These are phyloP conservation scores for Suillus luteus DNA, from an alignment of 768 basidiomycete genomes.

Conservation along the genomic window DNA sequence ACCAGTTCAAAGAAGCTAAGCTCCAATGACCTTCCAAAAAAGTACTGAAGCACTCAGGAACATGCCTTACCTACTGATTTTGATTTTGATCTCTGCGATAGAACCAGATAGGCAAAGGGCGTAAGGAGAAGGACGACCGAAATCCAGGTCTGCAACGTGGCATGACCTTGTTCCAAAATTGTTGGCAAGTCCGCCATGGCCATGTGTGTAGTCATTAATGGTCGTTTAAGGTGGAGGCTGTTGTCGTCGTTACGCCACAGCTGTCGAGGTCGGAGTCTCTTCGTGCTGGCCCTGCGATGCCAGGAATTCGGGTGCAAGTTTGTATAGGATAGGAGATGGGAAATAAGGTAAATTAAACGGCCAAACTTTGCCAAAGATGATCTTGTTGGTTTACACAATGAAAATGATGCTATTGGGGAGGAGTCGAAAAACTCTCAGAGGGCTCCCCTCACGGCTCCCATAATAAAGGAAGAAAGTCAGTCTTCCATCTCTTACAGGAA, in stretches of 20 bases:
- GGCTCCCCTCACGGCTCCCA: neutral
- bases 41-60: neutral
- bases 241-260: slow-evolving; percentile 5
- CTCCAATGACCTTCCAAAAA: neutral
- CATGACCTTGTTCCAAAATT: slow-evolving; percentile 11
- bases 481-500: neutral
- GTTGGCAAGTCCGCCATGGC: slow-evolving; percentile 1
- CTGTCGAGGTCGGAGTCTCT: neutral
- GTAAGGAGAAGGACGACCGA: slow-evolving; percentile 15
- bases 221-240: neutral
- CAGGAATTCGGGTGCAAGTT: neutral
- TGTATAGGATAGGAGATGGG: neutral
- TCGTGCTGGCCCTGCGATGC: neutral
- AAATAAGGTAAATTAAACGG: neutral
- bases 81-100: slow-evolving; percentile 9
- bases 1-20: neutral
- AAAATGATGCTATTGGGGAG: neutral
- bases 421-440: neutral
- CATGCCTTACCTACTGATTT: slow-evolving; percentile 17
- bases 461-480: neutral
- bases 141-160: slow-evolving; percentile 18
- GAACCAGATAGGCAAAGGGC: slow-evolving; percentile 21
- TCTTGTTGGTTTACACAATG: neutral
- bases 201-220: neutral
- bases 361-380: neutral